Evolutionary conservation across 306 rosid species (phyloP).

Genomic region (Rosa rugosa): DNA sequence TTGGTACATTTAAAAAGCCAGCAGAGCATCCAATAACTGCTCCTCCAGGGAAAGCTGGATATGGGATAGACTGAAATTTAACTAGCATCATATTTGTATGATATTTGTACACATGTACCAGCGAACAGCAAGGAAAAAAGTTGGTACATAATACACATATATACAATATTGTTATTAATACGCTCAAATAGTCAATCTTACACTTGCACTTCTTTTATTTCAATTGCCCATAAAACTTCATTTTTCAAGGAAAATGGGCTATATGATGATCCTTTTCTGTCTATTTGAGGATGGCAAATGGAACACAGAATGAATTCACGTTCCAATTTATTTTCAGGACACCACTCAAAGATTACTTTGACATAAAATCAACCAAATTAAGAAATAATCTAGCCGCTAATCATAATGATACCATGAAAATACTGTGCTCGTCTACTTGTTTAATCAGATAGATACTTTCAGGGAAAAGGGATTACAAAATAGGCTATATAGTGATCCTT

Average conservation of each 20-base stretch:
- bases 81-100: constrained; percentile 43
- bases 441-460: too few relatives aligned
- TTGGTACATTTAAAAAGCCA: constrained; percentile 91
- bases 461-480: too few relatives aligned
- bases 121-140: background rate
- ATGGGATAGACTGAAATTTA: constrained; percentile 98
- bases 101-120: constrained; percentile 32
- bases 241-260: background rate
- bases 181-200: background rate
- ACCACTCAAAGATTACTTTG: background rate
- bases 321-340: background rate
- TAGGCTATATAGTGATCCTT: too few relatives aligned
- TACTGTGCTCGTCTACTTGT: too few relatives aligned
- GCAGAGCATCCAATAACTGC: constrained; percentile 94
- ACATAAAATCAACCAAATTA: too few relatives aligned
- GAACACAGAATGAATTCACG: background rate
- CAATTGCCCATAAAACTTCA: background rate
- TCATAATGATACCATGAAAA: too few relatives aligned
- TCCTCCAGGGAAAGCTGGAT: constrained; percentile 99
- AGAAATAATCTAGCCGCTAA: too few relatives aligned
- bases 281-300: background rate
- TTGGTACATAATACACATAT: background rate
- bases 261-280: background rate
- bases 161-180: background rate
- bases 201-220: background rate